Base-by-base conservation (phyloP, 345 rosid genomes). In the Ceriops zippeliana region DNA sequence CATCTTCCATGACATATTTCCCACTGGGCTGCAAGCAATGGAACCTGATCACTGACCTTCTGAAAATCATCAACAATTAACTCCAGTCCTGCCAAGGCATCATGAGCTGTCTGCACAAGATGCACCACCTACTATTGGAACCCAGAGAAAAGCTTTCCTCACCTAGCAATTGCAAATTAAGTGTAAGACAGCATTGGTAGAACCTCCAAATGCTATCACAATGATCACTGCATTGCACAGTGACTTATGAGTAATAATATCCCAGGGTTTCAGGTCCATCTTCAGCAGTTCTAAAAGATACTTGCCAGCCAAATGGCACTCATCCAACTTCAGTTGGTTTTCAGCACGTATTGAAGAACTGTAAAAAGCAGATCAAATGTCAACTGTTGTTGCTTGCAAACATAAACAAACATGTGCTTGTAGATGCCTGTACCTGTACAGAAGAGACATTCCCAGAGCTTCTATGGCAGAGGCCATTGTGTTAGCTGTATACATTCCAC, bases 391-490 rank as follows among this genome's bases (percentile, higher is more conserved):
- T 42, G 15, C 19, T n/a, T 35, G 31, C 26, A 31, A 52, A 37
- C 65, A 63, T 27, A 28, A n/a, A 37, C 22, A 21, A 38, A 71
- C 28, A 37, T 66, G 31, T 9, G 17, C 6, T 21, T 49, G 66
- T 24, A 62, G 17, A 56, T 27, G 57, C 52, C 32, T 31, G 32
- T 5, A 31, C 32, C 32, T 31, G 6, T 31, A 31, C 3, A 6
- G 7, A 32, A 1, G 35, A 6, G 90, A 91, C 99, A 95, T 95
- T 73, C 99, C 99, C 96, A 91, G 86, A 11, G 96, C 96, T 84
- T 95, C 99, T 46, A 95, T 95, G 4, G 99, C 98, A 75, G 98
- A 95, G 74, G 99, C 99, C 99, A 95, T 95, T 15, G 99, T 95
- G 75, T 95, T 95, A 64, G 99, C 97, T 0, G 99, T 91, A 79